phyloP scores from a whole-genome alignment of 106 monocot genomes.

The Xerophyta viscosa region DNA sequence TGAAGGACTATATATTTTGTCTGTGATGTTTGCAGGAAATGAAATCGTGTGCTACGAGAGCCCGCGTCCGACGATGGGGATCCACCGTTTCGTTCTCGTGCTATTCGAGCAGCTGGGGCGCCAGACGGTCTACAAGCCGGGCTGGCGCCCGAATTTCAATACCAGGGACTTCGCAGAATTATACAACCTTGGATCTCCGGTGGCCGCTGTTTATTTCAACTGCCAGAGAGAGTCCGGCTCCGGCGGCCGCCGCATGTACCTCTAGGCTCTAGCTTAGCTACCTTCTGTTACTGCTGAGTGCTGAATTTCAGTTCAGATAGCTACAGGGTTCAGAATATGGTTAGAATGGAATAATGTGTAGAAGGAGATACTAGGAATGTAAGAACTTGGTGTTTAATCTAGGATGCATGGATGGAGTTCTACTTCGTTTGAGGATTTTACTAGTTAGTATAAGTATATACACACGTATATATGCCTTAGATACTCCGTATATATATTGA shows the following conservation, averaged over 20 bases:
- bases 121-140: slow-evolving; percentile 44
- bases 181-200: slow-evolving; percentile 46
- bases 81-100: slow-evolving; percentile 68
- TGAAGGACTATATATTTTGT: too few species aligned
- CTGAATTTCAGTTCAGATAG: too few species aligned
- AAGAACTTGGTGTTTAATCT: too few species aligned
- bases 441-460: too few species aligned
- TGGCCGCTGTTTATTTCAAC: slow-evolving; percentile 46
- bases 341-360: too few species aligned
- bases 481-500: too few species aligned
- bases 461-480: too few species aligned
- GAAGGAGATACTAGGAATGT: too few species aligned
- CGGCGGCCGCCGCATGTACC: slow-evolving; percentile 25
- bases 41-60: slow-evolving; percentile 74
- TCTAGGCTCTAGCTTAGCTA: not conserved
- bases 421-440: too few species aligned
- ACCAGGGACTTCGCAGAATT: slow-evolving; percentile 36
- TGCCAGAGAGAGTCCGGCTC: slow-evolving; percentile 53
- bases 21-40: slow-evolving; percentile 26
- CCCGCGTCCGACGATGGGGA: slow-evolving; percentile 58
- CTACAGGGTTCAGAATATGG: too few species aligned
- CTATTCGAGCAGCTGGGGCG: slow-evolving; percentile 63
- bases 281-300: too few species aligned
- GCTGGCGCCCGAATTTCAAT: slow-evolving; percentile 56
- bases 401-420: too few species aligned